Evolutionary conservation across 2,329 filamentous ascomycete species (phyloP).

Genomic region (Penicillium sp.): DNA sequence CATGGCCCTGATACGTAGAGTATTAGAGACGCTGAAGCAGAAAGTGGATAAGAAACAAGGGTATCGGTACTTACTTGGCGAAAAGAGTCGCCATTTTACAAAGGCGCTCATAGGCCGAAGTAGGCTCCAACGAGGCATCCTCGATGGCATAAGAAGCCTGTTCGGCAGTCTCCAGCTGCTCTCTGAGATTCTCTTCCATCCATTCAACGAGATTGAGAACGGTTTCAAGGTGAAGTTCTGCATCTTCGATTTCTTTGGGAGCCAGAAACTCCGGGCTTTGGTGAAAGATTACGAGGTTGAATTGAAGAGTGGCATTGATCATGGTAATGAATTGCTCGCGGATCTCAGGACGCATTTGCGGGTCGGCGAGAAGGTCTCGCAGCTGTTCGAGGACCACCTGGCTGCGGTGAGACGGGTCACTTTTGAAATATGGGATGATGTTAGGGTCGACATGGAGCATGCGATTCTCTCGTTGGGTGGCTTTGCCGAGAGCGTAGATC

Average conservation of each 20-base stretch:
- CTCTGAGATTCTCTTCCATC: constrained; percentile 14
- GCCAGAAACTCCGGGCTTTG: constrained; percentile 11
- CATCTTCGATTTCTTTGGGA: constrained; percentile 8
- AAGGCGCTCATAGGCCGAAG: constrained; percentile 13
- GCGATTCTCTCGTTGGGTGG: constrained; percentile 21
- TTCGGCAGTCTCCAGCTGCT: constrained; percentile 6
- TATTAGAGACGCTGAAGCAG: background rate
- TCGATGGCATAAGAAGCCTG: constrained; percentile 12
- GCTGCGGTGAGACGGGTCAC: constrained; percentile 3
- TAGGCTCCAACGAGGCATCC: constrained; percentile 1
- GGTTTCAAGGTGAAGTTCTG: constrained; percentile 4
- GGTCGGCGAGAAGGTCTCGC: constrained; percentile 12
- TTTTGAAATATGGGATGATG: background rate
- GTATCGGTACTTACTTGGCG: constrained; percentile 14
- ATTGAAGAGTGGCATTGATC: constrained; percentile 20
- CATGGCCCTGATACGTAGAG: constrained; percentile 16
- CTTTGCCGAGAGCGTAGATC: constrained; percentile 21
- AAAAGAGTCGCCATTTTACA: constrained; percentile 18
- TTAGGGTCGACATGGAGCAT: constrained; percentile 13
- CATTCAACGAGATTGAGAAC: constrained; percentile 8
- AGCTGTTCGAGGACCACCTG: constrained; percentile 15
- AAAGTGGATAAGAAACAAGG: background rate
- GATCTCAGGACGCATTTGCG: constrained; percentile 8
- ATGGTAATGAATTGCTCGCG: constrained; percentile 21
- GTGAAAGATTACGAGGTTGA: constrained; percentile 25